Evolutionary conservation across 2,329 filamentous ascomycete species (phyloP).

Genomic region (Ascosphaera aggregata): DNA sequence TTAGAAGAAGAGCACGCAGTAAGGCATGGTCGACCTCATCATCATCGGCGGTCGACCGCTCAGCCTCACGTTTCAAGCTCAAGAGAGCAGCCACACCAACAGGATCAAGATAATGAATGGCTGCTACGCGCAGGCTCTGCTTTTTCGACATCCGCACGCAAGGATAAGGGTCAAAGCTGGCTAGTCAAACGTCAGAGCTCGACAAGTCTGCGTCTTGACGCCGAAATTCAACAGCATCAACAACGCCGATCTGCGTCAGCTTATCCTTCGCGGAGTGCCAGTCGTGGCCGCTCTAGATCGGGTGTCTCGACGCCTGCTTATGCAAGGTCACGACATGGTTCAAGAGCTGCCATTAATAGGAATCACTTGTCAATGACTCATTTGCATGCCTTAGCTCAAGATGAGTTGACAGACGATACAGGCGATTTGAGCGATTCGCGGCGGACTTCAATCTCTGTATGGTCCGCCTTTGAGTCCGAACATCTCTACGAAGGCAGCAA

Average conservation of each 20-base stretch:
- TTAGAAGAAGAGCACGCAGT: slow-evolving; percentile 10
- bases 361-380: slow-evolving; percentile 4
- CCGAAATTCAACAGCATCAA: slow-evolving; percentile 13
- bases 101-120: slow-evolving; percentile 28
- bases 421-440: slow-evolving; percentile 6
- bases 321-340: slow-evolving; percentile 1
- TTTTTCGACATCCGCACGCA: slow-evolving; percentile 31
- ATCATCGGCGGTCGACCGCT: slow-evolving; percentile 4
- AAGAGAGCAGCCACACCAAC: slow-evolving; percentile 4
- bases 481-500: slow-evolving; percentile 9
- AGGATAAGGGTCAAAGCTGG: slow-evolving; percentile 40
- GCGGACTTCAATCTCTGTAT: slow-evolving; percentile 5
- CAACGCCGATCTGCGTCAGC: slow-evolving; percentile 6
- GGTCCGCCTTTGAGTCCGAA: slow-evolving; percentile 7
- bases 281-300: slow-evolving; percentile 12
- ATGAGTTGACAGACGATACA: slow-evolving; percentile 5
- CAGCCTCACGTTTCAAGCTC: slow-evolving; percentile 3
- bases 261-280: slow-evolving; percentile 9
- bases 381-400: slow-evolving; percentile 6
- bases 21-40: slow-evolving; percentile 5
- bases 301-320: slow-evolving; percentile 14
- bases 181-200: slow-evolving; percentile 31
- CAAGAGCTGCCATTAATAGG: neutral
- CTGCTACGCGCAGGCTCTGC: slow-evolving; percentile 33
- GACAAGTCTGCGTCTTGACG: slow-evolving; percentile 26